Evolutionary conservation across 371 early-diverging fungal species (phyloP), one percentile per base, ranked within the genome.

Genomic region (Nematocida sp.): DNA sequence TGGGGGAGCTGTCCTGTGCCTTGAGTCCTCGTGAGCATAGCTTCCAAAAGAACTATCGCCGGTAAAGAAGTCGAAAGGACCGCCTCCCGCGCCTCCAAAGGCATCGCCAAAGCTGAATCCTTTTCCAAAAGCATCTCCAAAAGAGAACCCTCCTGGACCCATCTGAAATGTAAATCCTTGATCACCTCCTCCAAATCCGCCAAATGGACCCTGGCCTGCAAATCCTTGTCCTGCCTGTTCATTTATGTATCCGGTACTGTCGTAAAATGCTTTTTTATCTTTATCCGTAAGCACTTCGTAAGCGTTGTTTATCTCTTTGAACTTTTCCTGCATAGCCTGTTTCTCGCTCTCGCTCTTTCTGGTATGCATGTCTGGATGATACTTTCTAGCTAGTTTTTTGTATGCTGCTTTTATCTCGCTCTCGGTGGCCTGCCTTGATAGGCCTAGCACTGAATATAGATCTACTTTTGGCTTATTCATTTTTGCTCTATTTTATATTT

Each of bases 331-430:
- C 32, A 92, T 91, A 82, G 90, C 86, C 7, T 90, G 92, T 80
- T 91, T 90, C 82, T 88, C 89, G 9, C 88, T 83, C 48, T 89
- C 90, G 60, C 88, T 87, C 77, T 88, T 88, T 77, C 89, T 86
- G 9, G 84, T 84, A 76, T 88, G 85, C 81, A 92, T 95, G 81
- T 94, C 52, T 91, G 95, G 83, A 81, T 97, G 97, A 83, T 89
- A 91, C 74, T 88, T 88, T 64, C 90, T 86, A 27, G 95, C 94
- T 41, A 93, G 80, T 87, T 91, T 93, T 78, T 92, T 86, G 82
- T 93, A 98, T 19, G 96, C 90, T 80, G 90, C 91, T 81, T 93
- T 94, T 66, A 98, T 90, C 62, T 95, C 90, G 4, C 80, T 82
- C 15, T 91, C 91, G 0, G 87, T 83, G 38, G 91, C 91, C 13